A percentile compares a stretch with the other conserved stretches of the same genome.
Evolutionary conservation across 2,329 filamentous ascomycete genomes (phyloP).

Genomic region (Nemania serpens): DNA sequence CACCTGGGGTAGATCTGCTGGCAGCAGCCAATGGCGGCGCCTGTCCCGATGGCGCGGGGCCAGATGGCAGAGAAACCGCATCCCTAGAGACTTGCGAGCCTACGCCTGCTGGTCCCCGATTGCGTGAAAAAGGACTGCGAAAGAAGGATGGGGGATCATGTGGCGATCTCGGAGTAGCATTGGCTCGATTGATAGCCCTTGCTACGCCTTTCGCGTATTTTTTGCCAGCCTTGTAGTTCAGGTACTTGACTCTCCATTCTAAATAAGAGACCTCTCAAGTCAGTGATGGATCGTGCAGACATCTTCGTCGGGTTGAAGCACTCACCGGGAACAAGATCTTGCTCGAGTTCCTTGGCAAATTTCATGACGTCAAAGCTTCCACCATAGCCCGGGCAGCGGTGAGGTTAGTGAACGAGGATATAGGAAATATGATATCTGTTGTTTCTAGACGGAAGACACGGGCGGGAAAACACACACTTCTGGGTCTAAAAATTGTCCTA

Average conservation of each 20-base stretch:
- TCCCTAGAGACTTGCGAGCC: constrained; percentile 22
- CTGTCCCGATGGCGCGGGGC: constrained; percentile 36
- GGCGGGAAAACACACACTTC: background rate
- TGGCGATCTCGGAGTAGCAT: constrained; percentile 52
- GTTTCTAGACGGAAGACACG: background rate
- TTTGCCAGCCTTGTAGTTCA: constrained; percentile 95
- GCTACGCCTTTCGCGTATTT: constrained; percentile 87
- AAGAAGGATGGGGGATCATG: constrained; percentile 41
- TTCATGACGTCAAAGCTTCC: constrained; percentile 57
- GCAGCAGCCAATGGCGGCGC: constrained; percentile 28
- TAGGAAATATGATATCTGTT: background rate
- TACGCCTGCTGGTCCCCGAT: constrained; percentile 26
- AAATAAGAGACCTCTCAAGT: background rate
- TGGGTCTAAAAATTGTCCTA: background rate
- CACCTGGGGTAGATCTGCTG: constrained; percentile 37
- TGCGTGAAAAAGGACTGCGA: constrained; percentile 35
- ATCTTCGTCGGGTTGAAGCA: background rate
- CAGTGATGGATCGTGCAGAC: background rate
- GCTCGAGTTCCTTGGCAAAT: constrained; percentile 79
- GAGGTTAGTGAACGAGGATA: background rate
- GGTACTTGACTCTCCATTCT: constrained; percentile 93
- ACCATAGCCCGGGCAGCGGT: background rate
- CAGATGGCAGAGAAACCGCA: constrained; percentile 34
- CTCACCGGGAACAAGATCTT: constrained; percentile 81
- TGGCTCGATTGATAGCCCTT: constrained; percentile 69